Evolutionary conservation across 208 protist species (phyloP).

Genomic region (Trypanosoma congolense): DNA sequence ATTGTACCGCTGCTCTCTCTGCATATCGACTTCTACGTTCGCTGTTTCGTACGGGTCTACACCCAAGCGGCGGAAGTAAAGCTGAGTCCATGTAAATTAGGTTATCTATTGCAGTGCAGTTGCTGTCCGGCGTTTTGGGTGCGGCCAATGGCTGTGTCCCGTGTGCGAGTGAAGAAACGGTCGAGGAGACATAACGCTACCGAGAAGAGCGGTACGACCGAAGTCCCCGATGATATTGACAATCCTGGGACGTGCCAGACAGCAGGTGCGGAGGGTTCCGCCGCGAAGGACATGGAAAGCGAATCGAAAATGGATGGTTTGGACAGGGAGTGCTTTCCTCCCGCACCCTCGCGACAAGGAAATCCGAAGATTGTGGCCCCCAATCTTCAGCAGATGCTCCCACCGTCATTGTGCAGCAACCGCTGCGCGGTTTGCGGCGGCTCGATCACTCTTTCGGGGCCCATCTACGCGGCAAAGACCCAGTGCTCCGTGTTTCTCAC

Average conservation of each 20-base stretch:
- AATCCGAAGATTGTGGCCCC: conserved; percentile 44
- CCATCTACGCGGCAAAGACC: conserved; percentile 90
- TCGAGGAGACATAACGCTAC: background rate
- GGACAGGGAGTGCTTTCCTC: conserved; percentile 35
- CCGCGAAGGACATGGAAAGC: background rate
- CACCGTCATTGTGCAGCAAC: conserved; percentile 7
- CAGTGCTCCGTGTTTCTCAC: conserved; percentile 82
- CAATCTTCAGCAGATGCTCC: conserved; percentile 23
- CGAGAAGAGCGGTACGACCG: conserved; percentile 1
- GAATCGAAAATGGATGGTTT: conserved; percentile 11
- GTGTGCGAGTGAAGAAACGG: conserved; percentile 18
- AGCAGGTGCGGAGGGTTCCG: background rate
- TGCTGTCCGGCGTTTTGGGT: conserved; percentile 92
- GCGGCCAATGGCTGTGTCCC: conserved; percentile 76
- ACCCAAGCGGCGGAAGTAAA: conserved; percentile 88
- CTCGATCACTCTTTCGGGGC: conserved; percentile 81
- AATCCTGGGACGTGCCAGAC: background rate
- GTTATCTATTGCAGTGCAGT: conserved; percentile 93
- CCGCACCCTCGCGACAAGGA: conserved; percentile 29
- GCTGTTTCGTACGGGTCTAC: conserved; percentile 97
- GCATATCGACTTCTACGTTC: conserved; percentile 99
- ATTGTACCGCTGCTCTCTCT: conserved; percentile 96
- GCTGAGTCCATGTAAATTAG: conserved; percentile 81
- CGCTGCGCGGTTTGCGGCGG: conserved; percentile 81
- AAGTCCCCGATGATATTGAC: conserved; percentile 4